Percentiles rank a stretch among this genome's conserved stretches.
phyloP scores from a whole-genome alignment of 495 filamentous ascomycete species.

The Ramalina intermedia region DNA sequence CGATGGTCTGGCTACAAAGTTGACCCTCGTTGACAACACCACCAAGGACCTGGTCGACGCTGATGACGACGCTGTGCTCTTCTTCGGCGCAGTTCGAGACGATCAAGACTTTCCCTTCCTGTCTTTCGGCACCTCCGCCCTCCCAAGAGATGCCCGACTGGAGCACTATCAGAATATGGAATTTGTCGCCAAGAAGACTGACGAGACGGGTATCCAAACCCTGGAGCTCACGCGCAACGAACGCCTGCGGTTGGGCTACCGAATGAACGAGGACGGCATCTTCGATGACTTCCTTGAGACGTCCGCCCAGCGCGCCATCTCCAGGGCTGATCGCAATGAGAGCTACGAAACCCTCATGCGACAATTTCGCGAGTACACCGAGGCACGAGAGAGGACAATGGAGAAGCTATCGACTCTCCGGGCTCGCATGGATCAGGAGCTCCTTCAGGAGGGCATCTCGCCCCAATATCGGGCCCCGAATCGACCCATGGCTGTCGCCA shows the following conservation, averaged over 20 bases:
- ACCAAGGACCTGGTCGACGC: constrained; percentile 8
- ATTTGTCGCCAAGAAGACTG: constrained; percentile 14
- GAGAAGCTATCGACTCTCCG: background rate
- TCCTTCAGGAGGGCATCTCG: background rate
- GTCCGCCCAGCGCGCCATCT: background rate
- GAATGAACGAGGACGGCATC: constrained; percentile 9
- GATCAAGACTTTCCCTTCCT: constrained; percentile 14
- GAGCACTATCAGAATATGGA: constrained; percentile 14
- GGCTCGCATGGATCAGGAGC: background rate
- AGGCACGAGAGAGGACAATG: background rate
- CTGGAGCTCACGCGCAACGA: constrained; percentile 11
- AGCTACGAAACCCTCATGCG: background rate
- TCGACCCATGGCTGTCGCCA: background rate
- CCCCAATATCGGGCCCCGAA: background rate
- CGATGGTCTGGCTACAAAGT: constrained; percentile 15
- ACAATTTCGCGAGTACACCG: background rate
- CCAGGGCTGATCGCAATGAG: background rate
- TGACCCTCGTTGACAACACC: constrained; percentile 11
- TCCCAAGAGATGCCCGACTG: constrained; percentile 9
- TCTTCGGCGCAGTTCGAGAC: constrained; percentile 10
- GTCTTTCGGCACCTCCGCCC: constrained; percentile 10
- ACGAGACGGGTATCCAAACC: constrained; percentile 7
- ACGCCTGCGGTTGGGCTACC: constrained; percentile 13
- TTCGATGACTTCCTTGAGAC: constrained; percentile 4
- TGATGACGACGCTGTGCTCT: constrained; percentile 9